A percentile compares a stretch with the other conserved stretches of the same genome.
Evolutionary conservation across 2,329 filamentous ascomycete genomes (phyloP).

Genomic region (Pyrenochaeta sp.): DNA sequence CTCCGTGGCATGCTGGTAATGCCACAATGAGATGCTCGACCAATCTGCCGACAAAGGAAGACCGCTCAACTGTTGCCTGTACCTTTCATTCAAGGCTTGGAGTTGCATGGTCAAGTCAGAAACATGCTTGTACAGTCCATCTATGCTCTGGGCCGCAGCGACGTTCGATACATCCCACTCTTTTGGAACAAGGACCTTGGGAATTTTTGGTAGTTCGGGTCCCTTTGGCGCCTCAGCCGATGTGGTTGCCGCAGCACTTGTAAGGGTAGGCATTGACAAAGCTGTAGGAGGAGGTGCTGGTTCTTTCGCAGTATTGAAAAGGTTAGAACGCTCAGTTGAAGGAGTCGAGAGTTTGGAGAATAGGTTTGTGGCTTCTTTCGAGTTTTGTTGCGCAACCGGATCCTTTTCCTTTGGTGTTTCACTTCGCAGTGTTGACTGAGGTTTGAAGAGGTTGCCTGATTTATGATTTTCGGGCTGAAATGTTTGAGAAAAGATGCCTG

Average conservation of each 20-base stretch:
- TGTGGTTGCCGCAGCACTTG: conserved; percentile 7
- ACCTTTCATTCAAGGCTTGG: conserved; percentile 37
- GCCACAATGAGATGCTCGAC: conserved; percentile 42
- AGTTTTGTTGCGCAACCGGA: conserved; percentile 12
- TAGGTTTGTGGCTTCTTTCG: conserved; percentile 23
- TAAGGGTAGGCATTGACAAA: conserved; percentile 20
- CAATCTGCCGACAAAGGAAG: conserved; percentile 40
- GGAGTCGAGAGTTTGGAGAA: conserved; percentile 23
- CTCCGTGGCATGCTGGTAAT: conserved; percentile 34
- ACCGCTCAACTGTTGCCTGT: conserved; percentile 33
- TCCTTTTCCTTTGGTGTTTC: conserved; percentile 20
- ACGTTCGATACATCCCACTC: conserved; percentile 30
- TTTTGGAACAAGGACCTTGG: conserved; percentile 35
- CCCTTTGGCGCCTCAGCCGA: conserved; percentile 9
- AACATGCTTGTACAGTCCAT: conserved; percentile 25
- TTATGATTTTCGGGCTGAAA: conserved; percentile 23
- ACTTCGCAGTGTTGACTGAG: conserved; percentile 11
- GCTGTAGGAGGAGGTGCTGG: conserved; percentile 19
- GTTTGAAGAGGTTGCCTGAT: conserved; percentile 16
- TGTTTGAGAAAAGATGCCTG: conserved; percentile 28
- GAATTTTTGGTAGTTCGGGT: conserved; percentile 30
- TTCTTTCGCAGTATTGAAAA: conserved; percentile 26
- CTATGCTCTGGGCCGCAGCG: conserved; percentile 12
- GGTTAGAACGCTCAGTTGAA: conserved; percentile 18
- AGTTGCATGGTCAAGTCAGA: conserved; percentile 32